phyloP scores from a whole-genome alignment of 2,329 filamentous ascomycete genomes.

The Chaetomium olivaceum region DNA sequence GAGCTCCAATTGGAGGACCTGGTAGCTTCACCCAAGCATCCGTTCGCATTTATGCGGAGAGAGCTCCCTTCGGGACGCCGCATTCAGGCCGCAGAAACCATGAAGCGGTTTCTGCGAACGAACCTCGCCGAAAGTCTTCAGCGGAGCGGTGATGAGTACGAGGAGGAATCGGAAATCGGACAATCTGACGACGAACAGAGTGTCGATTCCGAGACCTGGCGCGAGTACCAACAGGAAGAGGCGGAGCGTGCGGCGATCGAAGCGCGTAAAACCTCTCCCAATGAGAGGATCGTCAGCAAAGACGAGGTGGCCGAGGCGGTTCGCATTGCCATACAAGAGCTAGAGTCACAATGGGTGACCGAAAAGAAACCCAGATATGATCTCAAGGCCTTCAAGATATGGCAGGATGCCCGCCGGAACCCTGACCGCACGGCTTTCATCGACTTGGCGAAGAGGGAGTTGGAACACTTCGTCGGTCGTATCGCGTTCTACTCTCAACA shows the following conservation, averaged over 20 bases:
- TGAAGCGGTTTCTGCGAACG: constrained; percentile 44
- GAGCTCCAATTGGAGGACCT: background rate
- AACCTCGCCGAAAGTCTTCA: constrained; percentile 9
- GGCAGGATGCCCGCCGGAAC: constrained; percentile 56
- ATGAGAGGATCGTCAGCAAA: constrained; percentile 37
- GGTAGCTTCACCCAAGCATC: constrained; percentile 8
- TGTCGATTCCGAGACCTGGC: constrained; percentile 41
- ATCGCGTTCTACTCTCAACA: constrained; percentile 57
- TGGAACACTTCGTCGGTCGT: constrained; percentile 49
- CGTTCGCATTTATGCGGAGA: constrained; percentile 36
- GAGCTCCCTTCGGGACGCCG: constrained; percentile 46
- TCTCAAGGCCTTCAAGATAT: constrained; percentile 59
- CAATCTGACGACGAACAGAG: constrained; percentile 27
- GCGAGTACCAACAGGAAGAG: constrained; percentile 61
- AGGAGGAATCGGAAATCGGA: constrained; percentile 25
- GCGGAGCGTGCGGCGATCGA: constrained; percentile 37
- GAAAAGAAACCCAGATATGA: constrained; percentile 57
- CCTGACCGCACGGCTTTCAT: constrained; percentile 47
- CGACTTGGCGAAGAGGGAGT: constrained; percentile 43
- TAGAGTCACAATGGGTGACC: constrained; percentile 58
- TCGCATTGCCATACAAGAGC: constrained; percentile 52
- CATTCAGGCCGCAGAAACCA: constrained; percentile 44
- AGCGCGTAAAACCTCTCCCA: constrained; percentile 6
- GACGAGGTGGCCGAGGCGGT: constrained; percentile 56
- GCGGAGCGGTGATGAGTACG: background rate